Conservation (phyloP, 2,329 filamentous ascomycete genomes). For the Amesomyces nigricolor region DNA sequence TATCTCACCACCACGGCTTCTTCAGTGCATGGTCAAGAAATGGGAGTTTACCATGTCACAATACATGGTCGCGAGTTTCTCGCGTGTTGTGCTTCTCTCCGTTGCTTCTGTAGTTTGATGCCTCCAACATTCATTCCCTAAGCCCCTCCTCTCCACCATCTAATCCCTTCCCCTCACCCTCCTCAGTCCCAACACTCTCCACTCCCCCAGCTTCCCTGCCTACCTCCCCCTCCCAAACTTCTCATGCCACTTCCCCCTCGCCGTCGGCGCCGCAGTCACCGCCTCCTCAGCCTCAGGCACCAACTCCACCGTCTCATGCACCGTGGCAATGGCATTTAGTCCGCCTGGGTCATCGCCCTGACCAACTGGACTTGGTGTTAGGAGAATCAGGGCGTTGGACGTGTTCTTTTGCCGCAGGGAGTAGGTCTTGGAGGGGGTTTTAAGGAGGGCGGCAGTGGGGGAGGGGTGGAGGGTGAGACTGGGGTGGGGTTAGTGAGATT, state of each 20-base stretch:
- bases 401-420: slow-evolving; percentile 61
- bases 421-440: slow-evolving; percentile 47
- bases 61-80: no score
- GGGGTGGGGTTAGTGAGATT: slow-evolving; percentile 9
- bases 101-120: no score
- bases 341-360: slow-evolving; percentile 26
- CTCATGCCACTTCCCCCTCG: slow-evolving; percentile 55
- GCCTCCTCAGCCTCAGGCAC: slow-evolving; percentile 36
- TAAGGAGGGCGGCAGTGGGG: slow-evolving; percentile 48
- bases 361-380: slow-evolving; percentile 33
- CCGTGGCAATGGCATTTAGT: slow-evolving; percentile 47
- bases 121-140: no score
- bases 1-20: background rate
- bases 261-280: slow-evolving; percentile 28
- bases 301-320: slow-evolving; percentile 59
- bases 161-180: no score
- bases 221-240: slow-evolving; percentile 47
- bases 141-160: no score
- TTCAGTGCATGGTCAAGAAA: no score
- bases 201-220: background rate
- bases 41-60: no score
- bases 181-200: no score
- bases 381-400: slow-evolving; percentile 58
- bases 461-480: slow-evolving; percentile 48
- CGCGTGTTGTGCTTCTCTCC: no score